Evolutionary conservation across 768 basidiomycete genomes (phyloP), one percentile per base, ranked within the genome.

Genomic region (Boletus pseudo-olivaceus): DNA sequence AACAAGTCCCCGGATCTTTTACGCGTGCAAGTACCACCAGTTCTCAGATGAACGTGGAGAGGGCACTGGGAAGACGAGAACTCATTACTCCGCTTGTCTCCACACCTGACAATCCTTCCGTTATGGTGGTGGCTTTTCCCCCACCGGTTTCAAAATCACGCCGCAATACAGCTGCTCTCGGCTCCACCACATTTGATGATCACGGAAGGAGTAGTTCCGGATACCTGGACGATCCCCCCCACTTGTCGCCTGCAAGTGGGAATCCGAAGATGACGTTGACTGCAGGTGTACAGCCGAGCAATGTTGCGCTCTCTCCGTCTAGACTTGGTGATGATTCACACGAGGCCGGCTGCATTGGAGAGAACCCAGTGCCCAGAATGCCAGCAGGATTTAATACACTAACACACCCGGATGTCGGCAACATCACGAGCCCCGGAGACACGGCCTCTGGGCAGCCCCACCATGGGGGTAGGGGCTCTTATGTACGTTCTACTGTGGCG

Each of bases 351-450:
- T 20, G 20, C 20, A 20, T 40, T n/a, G 32, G 10, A 53, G 39
- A 42, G 12, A 35, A 17, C 30, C 32, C 40, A 20, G 30, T 53
- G 17, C 41, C 46, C 41, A 53, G 51, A 35, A 44, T 33, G 5
- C 50, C 56, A 44, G 54, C 50, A 56, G 58, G 53, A 40, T 40
- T 51, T 52, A 45, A 57, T 53, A 45, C 40, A 10, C 40, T 42
- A 19, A 4, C 33, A 19, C 26, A 30, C 20, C 34, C 39, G 14
- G 55, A 58, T 42, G 27, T 41, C 43, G 61, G 61, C 53, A 57
- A 51, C 34, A 53, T 67, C 17, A 65, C 67, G n/a, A 65, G 62
- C 39, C 67, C 59, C 11, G 50, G 39, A 6, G 46, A 47, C 45
- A 54, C 51, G 3, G 48, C 51, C 1, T 46, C 37, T 32, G 41